Percentiles rank a stretch among this genome's conserved stretches.
Evolutionary conservation across 768 basidiomycete species (phyloP).

Genomic region (Rhodocollybia butyracea): DNA sequence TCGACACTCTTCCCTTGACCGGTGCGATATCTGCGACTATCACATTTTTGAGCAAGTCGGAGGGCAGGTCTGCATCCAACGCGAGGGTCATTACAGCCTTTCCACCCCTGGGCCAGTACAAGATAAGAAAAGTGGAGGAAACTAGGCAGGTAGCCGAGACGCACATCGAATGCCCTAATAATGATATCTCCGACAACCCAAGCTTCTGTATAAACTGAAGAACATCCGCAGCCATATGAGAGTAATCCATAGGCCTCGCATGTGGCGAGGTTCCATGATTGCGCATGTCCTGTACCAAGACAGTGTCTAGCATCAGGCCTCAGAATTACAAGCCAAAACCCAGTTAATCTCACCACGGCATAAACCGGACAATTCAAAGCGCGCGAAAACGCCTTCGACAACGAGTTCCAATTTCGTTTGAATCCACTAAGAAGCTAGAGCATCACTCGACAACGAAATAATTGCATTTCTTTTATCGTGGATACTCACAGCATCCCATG

Average conservation of each 20-base stretch:
- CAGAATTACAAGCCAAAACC: background rate
- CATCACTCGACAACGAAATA: background rate
- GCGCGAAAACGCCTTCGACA: conserved; percentile 71
- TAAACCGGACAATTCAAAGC: conserved; percentile 72
- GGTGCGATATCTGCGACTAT: conserved; percentile 72
- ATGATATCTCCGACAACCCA: conserved; percentile 55
- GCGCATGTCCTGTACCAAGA: conserved; percentile 63
- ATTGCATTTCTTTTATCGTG: background rate
- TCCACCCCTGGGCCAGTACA: conserved; percentile 49
- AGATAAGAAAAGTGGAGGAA: too few relatives aligned
- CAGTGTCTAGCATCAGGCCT: background rate
- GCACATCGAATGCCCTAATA: conserved; percentile 91
- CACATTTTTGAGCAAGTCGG: conserved; percentile 37
- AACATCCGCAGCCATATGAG: conserved; percentile 78
- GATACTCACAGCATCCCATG: conserved; percentile 62
- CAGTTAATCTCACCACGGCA: conserved; percentile 54
- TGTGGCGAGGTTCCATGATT: conserved; percentile 89
- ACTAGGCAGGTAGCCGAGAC: too few relatives aligned
- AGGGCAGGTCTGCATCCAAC: conserved; percentile 26
- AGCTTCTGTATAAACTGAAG: conserved; percentile 58
- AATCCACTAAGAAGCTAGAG: conserved; percentile 57
- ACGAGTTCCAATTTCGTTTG: conserved; percentile 85
- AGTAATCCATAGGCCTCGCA: conserved; percentile 67
- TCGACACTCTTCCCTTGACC: conserved; percentile 39
- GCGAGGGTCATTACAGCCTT: conserved; percentile 60